Conservation (phyloP, 805 yeast species). For the Phaffomyces thermotolerans region DNA sequence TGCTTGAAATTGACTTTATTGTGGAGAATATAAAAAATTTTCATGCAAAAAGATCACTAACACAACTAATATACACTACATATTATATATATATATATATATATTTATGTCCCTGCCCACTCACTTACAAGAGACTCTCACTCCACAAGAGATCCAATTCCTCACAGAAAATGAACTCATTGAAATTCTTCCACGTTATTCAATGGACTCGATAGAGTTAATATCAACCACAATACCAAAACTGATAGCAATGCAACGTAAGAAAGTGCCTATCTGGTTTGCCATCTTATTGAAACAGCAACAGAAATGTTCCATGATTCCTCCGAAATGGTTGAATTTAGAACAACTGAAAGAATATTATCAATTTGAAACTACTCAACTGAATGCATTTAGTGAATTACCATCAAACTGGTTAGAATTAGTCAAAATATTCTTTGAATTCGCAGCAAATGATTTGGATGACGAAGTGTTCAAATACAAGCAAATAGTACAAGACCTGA, state of each 20-base stretch:
- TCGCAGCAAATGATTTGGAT: slow-evolving; percentile 71
- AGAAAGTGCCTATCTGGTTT: slow-evolving; percentile 76
- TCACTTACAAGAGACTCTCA: slow-evolving; percentile 45
- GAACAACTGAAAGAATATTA: slow-evolving; percentile 46
- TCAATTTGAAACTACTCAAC: slow-evolving; percentile 56
- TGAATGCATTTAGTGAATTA: slow-evolving; percentile 54
- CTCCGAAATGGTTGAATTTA: slow-evolving; percentile 77
- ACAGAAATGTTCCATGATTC: slow-evolving; percentile 74
- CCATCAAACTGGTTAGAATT: slow-evolving; percentile 91
- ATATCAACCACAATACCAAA: slow-evolving; percentile 56
- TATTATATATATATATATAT: too few species aligned
- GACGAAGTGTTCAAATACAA: slow-evolving; percentile 69
- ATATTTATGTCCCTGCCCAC: slow-evolving; percentile 2
- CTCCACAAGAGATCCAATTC: slow-evolving; percentile 75
- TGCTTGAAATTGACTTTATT: not conserved
- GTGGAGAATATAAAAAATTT: not conserved
- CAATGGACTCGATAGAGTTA: slow-evolving; percentile 55
- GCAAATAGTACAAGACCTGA: slow-evolving; percentile 68
- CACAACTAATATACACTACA: not conserved
- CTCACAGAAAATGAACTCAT: slow-evolving; percentile 75
- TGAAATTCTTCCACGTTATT: slow-evolving; percentile 71
- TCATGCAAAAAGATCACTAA: not conserved
- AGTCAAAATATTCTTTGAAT: slow-evolving; percentile 55
- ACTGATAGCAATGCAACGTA: slow-evolving; percentile 60
- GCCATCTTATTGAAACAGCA: slow-evolving; percentile 80